phyloP scores from a whole-genome alignment of 352 stramenopile species.

The Phytophthora sojae region DNA sequence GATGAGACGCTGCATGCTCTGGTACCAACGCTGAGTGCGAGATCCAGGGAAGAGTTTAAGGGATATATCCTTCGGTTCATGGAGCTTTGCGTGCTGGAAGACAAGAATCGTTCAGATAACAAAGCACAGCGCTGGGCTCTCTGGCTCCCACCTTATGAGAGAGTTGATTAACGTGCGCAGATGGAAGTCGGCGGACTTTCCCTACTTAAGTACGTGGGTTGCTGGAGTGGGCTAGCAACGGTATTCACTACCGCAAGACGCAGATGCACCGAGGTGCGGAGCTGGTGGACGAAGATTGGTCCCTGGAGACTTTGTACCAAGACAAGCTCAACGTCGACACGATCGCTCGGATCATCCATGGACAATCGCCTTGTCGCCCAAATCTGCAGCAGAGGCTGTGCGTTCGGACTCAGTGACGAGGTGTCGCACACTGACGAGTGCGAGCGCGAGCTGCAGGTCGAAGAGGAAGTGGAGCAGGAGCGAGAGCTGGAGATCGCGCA shows the following conservation, averaged over 20 bases:
- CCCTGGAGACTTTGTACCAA: constrained; percentile 33
- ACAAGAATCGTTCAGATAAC: constrained; percentile 58
- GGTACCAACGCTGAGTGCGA: constrained; percentile 27
- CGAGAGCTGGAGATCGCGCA: constrained; percentile 8
- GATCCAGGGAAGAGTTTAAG: constrained; percentile 26
- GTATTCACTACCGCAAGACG: constrained; percentile 40
- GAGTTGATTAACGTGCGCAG: constrained; percentile 54
- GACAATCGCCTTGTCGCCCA: constrained; percentile 2
- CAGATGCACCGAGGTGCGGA: constrained; percentile 19
- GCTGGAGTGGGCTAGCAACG: constrained; percentile 77
- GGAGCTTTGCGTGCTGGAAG: constrained; percentile 79
- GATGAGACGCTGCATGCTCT: constrained; percentile 40
- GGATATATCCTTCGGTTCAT: constrained; percentile 39
- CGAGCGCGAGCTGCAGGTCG: constrained; percentile 58
- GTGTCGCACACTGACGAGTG: constrained; percentile 41
- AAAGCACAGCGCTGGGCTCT: neutral
- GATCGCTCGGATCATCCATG: neutral
- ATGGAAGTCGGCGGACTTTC: constrained; percentile 65
- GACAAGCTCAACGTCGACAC: neutral
- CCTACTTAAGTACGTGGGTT: constrained; percentile 71
- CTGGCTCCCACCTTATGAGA: constrained; percentile 46
- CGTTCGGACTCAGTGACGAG: constrained; percentile 45
- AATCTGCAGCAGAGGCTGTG: constrained; percentile 13
- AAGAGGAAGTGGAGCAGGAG: constrained; percentile 48
- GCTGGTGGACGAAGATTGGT: constrained; percentile 49